A percentile compares a stretch with the other conserved stretches of the same genome.
Evolutionary conservation across 129 eudicot genomes (phyloP).

Genomic region (Saussurea involucrata): DNA sequence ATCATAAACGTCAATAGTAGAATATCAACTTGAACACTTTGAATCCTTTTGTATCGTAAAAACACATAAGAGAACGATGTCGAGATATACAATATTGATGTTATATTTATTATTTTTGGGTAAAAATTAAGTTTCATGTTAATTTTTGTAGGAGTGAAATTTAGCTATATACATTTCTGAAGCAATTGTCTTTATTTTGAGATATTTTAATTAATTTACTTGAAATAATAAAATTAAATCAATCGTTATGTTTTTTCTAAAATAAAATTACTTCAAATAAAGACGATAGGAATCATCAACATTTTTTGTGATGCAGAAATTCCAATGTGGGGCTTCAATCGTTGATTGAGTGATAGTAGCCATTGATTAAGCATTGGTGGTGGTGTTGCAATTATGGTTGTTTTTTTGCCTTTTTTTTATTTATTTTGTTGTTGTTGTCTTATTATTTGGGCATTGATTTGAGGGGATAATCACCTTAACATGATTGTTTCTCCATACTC

Average conservation of each 20-base stretch:
- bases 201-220: background rate
- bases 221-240: background rate
- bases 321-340: slow-evolving; percentile 23
- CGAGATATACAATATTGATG: no score
- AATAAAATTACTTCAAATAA: background rate
- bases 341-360: slow-evolving; percentile 46
- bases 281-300: background rate
- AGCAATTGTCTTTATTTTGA: no score
- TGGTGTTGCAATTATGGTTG: slow-evolving; percentile 30
- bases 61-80: no score
- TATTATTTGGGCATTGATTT: slow-evolving; percentile 13
- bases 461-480: slow-evolving; percentile 39
- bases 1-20: no score
- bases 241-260: no score
- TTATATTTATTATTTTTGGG: no score
- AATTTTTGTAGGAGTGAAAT: no score
- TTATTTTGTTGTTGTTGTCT: slow-evolving; percentile 4
- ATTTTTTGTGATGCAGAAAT: slow-evolving; percentile 16
- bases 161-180: no score
- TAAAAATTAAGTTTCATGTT: no score
- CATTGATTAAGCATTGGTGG: slow-evolving; percentile 36
- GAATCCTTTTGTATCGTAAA: no score
- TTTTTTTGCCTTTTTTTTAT: slow-evolving; percentile 8
- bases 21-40: no score
- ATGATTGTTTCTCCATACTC: slow-evolving; percentile 38